Evolutionary conservation across 495 filamentous ascomycete species (phyloP).

Genomic region (Penicillium egyptiacum): DNA sequence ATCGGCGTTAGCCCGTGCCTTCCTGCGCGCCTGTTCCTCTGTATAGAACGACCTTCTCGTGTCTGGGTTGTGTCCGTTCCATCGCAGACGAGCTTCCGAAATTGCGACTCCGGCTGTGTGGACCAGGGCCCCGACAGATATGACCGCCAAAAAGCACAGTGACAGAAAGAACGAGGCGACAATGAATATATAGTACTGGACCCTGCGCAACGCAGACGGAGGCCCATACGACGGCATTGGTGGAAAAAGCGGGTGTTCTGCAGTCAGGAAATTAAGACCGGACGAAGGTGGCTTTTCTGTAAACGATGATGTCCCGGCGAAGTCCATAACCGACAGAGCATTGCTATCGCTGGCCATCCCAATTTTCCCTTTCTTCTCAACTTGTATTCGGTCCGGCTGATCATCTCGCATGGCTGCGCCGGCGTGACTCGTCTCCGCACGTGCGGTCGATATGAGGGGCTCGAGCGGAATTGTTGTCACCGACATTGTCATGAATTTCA

Average conservation of each 20-base stretch:
- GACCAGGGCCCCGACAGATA: conserved; percentile 70
- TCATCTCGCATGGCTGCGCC: background rate
- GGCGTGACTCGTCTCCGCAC: conserved; percentile 12
- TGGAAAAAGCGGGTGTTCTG: conserved; percentile 78
- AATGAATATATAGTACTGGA: conserved; percentile 65
- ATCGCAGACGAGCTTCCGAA: conserved; percentile 44
- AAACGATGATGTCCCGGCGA: background rate
- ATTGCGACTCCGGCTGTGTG: conserved; percentile 56
- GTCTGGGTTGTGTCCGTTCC: conserved; percentile 58
- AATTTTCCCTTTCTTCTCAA: background rate
- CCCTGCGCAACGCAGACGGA: conserved; percentile 57
- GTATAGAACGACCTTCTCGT: conserved; percentile 63
- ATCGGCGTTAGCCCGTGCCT: conserved; percentile 55
- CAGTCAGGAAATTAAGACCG: conserved; percentile 1
- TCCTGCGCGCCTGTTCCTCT: conserved; percentile 61
- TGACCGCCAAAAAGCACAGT: conserved; percentile 68
- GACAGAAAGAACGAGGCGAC: conserved; percentile 71
- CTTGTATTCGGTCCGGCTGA: background rate
- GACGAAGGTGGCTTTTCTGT: conserved; percentile 2
- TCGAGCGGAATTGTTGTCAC: conserved; percentile 11
- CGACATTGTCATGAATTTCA: conserved; percentile 5
- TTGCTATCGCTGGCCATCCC: background rate
- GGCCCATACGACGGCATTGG: conserved; percentile 82
- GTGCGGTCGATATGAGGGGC: conserved; percentile 10
- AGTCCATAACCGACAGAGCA: background rate